These are phyloP conservation scores for Serpula lacrymans DNA, from an alignment of 768 basidiomycete species.

Conservation along the genomic window DNA sequence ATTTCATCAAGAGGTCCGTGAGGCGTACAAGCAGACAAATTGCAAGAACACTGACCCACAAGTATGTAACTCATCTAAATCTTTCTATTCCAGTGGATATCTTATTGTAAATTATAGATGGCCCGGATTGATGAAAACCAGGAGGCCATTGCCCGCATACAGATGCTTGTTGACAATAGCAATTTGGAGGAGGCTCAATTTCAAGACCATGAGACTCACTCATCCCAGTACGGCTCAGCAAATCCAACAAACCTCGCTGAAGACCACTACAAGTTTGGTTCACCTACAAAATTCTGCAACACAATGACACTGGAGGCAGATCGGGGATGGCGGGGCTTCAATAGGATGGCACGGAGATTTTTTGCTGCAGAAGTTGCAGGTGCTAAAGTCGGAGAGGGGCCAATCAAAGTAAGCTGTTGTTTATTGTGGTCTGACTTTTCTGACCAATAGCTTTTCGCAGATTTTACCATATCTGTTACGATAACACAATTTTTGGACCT, in stretches of 20 bases:
- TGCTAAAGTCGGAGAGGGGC: neutral
- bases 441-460: constrained; percentile 8
- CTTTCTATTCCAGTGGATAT: neutral
- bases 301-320: no score
- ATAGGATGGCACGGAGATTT: neutral
- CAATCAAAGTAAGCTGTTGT: neutral
- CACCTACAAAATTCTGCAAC: no score
- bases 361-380: neutral
- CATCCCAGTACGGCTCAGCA: neutral
- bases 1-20: constrained; percentile 27
- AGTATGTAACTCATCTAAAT: constrained; percentile 19
- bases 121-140: no score
- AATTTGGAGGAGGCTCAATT: constrained; percentile 6
- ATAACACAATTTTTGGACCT: no score
- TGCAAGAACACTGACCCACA: constrained; percentile 24
- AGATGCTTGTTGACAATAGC: constrained; percentile 20
- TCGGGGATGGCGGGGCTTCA: neutral
- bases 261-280: no score
- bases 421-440: neutral
- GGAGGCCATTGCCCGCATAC: constrained; percentile 25
- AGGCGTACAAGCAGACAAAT: constrained; percentile 27
- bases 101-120: no score
- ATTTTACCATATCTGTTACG: no score
- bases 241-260: no score
- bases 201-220: neutral